Base-by-base conservation (phyloP, 495 filamentous ascomycete species). In the Penicillium mononematosum region DNA sequence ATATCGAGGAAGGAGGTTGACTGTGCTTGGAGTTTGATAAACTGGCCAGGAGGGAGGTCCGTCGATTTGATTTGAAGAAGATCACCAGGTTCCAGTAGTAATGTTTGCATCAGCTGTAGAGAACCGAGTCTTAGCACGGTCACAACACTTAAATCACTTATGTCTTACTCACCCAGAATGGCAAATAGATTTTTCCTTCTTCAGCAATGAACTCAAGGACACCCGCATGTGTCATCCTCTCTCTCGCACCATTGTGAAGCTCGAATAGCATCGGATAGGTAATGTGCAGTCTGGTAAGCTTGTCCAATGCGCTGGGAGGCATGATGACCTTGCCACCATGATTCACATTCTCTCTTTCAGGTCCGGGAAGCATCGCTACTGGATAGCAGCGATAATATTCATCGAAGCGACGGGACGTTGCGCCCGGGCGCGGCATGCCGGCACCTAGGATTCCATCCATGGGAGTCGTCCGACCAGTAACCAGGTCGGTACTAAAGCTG, bases 331-430 rank as follows among this genome's bases (percentile, higher is more conserved):
- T 98, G 74, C 92, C 94, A 56, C 94, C 94, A 69, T 92, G 92
- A 78, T 97, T 98, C 53, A 95, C 86, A 51, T 90, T 86, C 52
- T 91, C 89, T 67, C 93, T 82, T 60, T 96, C 94, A 22, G 90
- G 84, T 7, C 94, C 91, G n/a, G 93, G 90, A 56, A 96, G 83
- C 91, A 98, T 96, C 62, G 86, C 85, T 56, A 95, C 80, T 19
- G 94, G 95, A 66, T 98, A 98, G 76, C 91, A 96, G 32, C 94
- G 88, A 71, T 95, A 96, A 71, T 94, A 96, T 72, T 97, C 95
- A 74, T 98, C 92, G 76, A 98, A 98, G 51, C 93, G 90, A 48
- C 83, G 82, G 19, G 76, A 65, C 27, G 76, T 50, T 17, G 60
- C 72, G 36, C 71, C 71, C 56, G 62, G 69, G 14, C 71, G 73